Conservation (phyloP, 2,329 filamentous ascomycete genomes). For the Verticillium isaacii region DNA sequence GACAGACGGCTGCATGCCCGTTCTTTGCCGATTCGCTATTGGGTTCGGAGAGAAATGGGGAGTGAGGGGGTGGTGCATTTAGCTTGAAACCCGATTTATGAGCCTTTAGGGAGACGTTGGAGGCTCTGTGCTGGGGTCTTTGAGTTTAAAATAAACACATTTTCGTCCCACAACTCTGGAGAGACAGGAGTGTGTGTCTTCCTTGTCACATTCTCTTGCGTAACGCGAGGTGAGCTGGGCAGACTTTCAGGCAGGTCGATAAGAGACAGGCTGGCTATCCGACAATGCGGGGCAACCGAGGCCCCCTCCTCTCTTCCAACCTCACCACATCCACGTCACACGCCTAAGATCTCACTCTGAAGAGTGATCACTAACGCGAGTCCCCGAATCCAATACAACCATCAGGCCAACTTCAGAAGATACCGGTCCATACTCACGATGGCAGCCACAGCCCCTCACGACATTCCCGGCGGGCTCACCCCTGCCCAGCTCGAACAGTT, state of each 20-base stretch:
- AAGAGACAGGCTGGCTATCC: not conserved
- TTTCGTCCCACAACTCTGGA: no score
- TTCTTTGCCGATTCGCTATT: not conserved
- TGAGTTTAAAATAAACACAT: no score
- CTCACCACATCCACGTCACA: not conserved
- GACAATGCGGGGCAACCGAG: not conserved
- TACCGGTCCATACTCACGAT: not conserved
- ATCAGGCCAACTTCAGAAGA: not conserved
- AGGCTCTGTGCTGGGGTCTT: no score
- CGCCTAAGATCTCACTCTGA: not conserved
- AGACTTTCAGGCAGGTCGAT: not conserved
- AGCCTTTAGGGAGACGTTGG: no score
- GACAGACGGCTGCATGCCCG: not conserved
- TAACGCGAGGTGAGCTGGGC: not conserved
- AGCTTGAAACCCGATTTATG: no score
- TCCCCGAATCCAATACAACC: not conserved
- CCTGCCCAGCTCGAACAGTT: constrained; percentile 68
- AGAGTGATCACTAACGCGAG: not conserved
- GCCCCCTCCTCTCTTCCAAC: not conserved
- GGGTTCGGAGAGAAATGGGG: no score
- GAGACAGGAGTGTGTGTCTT: no score
- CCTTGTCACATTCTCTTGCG: not conserved
- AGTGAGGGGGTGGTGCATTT: no score
- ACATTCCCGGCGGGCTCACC: constrained; percentile 51
- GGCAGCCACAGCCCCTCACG: not conserved